Evolutionary conservation across 2,329 filamentous ascomycete genomes (phyloP).

Genomic region (Verticillium nonalfalfae): DNA sequence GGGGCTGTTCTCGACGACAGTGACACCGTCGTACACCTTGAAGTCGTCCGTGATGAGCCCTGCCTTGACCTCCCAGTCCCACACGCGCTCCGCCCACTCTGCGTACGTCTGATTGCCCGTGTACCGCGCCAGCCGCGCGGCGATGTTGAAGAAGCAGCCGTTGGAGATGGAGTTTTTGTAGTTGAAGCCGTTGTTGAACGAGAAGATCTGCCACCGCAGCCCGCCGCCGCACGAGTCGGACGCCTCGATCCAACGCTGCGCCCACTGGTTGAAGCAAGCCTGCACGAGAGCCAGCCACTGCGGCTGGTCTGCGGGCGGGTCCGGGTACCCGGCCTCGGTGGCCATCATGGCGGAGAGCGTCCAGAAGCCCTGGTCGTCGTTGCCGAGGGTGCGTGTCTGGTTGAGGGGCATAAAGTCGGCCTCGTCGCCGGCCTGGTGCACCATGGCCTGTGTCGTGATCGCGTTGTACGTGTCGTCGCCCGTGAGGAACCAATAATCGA

Average conservation of each 20-base stretch:
- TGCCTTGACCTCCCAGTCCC: conserved; percentile 53
- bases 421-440: conserved; percentile 55
- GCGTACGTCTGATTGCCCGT: conserved; percentile 75
- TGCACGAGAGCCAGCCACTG: conserved; percentile 76
- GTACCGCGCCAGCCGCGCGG: conserved; percentile 67
- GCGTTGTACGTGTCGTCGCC: conserved; percentile 60
- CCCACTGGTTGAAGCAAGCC: conserved; percentile 75
- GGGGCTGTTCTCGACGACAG: conserved; percentile 24
- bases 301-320: conserved; percentile 55
- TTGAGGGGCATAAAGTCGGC: conserved; percentile 62
- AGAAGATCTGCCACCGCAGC: conserved; percentile 80
- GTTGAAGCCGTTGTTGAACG: conserved; percentile 65
- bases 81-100: conserved; percentile 67
- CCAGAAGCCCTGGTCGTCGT: conserved; percentile 81
- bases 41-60: conserved; percentile 51
- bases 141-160: conserved; percentile 64
- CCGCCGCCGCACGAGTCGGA: conserved; percentile 59
- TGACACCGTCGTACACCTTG: conserved; percentile 46
- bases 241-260: conserved; percentile 59
- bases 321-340: conserved; percentile 68
- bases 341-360: conserved; percentile 75
- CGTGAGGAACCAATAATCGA: conserved; percentile 69
- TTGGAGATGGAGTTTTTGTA: conserved; percentile 66
- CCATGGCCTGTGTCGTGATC: conserved; percentile 49
- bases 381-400: conserved; percentile 55